These are phyloP conservation scores for Chytriomyces sp. DNA, from an alignment of 192 early-diverging fungal species.

Conservation along the genomic window DNA sequence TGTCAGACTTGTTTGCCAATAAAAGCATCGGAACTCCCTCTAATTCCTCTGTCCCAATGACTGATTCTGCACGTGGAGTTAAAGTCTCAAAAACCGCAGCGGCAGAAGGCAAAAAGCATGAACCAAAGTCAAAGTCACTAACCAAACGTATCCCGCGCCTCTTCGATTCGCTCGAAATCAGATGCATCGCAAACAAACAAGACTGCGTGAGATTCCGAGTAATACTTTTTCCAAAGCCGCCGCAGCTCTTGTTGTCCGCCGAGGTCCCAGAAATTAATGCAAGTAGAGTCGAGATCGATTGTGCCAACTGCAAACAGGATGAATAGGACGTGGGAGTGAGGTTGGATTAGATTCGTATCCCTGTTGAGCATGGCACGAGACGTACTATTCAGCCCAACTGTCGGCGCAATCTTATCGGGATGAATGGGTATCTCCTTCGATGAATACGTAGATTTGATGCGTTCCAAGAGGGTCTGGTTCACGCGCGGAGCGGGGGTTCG, in stretches of 20 bases:
- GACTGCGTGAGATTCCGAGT: constrained; percentile 88
- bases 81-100: background rate
- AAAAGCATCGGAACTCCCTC: constrained; percentile 90
- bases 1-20: constrained; percentile 94
- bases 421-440: constrained; percentile 70
- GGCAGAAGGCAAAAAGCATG: background rate
- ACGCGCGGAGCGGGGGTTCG: background rate
- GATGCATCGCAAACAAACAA: constrained; percentile 92
- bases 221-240: constrained; percentile 93
- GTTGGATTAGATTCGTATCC: background rate
- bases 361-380: background rate
- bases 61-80: constrained; percentile 60
- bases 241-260: constrained; percentile 90
- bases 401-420: constrained; percentile 91
- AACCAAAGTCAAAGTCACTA: constrained; percentile 16
- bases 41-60: constrained; percentile 75
- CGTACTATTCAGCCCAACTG: constrained; percentile 89
- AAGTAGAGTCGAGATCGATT: constrained; percentile 68
- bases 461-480: constrained; percentile 84
- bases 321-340: background rate
- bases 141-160: constrained; percentile 79
- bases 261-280: constrained; percentile 93
- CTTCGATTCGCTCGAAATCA: constrained; percentile 79
- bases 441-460: constrained; percentile 81
- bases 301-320: constrained; percentile 67